Conservation (phyloP, 2,329 filamentous ascomycete genomes). For the Exophiala alcalophila region DNA sequence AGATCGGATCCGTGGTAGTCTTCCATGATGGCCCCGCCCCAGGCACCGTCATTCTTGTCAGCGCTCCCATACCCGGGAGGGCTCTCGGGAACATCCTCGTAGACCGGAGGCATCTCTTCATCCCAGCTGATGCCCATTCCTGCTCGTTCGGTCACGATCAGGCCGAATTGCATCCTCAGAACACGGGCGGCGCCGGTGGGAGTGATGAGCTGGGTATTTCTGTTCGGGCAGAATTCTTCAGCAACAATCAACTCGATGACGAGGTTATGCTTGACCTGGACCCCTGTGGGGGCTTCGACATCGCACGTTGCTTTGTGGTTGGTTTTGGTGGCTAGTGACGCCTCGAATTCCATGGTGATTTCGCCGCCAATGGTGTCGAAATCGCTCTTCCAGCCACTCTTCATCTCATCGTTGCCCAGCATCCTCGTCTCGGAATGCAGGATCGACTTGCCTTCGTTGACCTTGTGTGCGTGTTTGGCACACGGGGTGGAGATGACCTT, state of each 20-base stretch:
- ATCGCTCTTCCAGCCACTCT: constrained; percentile 85
- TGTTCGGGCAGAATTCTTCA: constrained; percentile 74
- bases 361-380: constrained; percentile 65
- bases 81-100: constrained; percentile 85
- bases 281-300: constrained; percentile 68
- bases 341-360: constrained; percentile 77
- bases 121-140: constrained; percentile 95
- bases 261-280: constrained; percentile 78
- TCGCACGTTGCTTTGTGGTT: constrained; percentile 71
- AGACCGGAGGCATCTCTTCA: constrained; percentile 89
- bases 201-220: constrained; percentile 70
- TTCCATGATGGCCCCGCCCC: constrained; percentile 42
- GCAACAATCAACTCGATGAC: constrained; percentile 91
- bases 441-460: constrained; percentile 66
- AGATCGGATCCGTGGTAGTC: constrained; percentile 47
- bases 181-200: constrained; percentile 89
- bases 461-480: constrained; percentile 66
- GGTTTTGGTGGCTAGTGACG: constrained; percentile 54
- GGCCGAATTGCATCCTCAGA: constrained; percentile 84
- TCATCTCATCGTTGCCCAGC: constrained; percentile 77
- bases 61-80: constrained; percentile 66
- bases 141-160: constrained; percentile 75
- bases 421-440: constrained; percentile 71
- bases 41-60: constrained; percentile 37
- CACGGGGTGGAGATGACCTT: constrained; percentile 78